Evolutionary conservation across 2,329 filamentous ascomycete genomes (phyloP), one percentile per base, ranked within the genome.

Genomic region (Fusarium secorum): DNA sequence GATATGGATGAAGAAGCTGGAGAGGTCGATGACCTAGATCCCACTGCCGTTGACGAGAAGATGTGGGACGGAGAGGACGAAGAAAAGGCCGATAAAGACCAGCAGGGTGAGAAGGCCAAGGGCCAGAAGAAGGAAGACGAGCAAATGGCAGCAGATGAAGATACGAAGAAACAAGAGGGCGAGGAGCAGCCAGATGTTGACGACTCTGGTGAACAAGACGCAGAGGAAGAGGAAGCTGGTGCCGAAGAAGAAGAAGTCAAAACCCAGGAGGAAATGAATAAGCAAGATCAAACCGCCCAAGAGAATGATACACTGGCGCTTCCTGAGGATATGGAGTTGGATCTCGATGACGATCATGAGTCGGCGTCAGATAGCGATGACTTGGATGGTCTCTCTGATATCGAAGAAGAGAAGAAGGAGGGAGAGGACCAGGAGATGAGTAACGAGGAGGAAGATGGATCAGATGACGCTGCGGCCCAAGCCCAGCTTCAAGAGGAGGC

Each of bases 51-150:
- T 3, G 97, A 99, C 78, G 97, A 99, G 83, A 99, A 98, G 85
- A 94, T 98, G 88, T 99, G 96, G 96, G 95, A 99, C 80, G 95
- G 94, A 41, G 90, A 91, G 48, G 90, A 91, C 57, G 91, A 93
- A 45, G 87, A 95, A 46, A 90, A 95, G 51, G 90, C 92, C 3
- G 92, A 95, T 51, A 96, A 96, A 73, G 92, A 98, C 46, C 92
- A 93, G 76, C 85, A 93, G 76, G 91, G 89, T 10, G 90, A 94
- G 59, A 87, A 93, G 64, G 84, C 92, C 24, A 90, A 93, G 75
- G 91, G 90, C 0, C 85, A 91, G 68, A 87, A 92, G 76, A 86
- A 90, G 67, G 86, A 89, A 18, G 87, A 91, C 53, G 88, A 91
- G 72, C 86, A 90, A 69, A 84, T 86, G 74, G 85, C 86, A 13